A percentile compares a stretch with the other conserved stretches of the same genome.
Evolutionary conservation across 1,284 basidiomycete species (phyloP).

Genomic region (Afroboletus lepidellus): DNA sequence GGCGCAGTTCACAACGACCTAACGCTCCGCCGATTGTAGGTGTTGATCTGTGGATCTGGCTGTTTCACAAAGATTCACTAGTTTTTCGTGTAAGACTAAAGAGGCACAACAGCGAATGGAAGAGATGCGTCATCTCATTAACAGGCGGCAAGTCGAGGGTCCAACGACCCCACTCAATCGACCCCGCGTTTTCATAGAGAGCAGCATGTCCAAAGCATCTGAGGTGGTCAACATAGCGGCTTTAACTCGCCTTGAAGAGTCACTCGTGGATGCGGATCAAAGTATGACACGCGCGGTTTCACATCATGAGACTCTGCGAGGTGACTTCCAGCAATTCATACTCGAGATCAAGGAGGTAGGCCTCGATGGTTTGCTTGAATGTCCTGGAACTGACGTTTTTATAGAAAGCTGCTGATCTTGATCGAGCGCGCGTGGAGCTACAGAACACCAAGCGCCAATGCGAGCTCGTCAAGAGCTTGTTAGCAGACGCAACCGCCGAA

Average conservation of each 20-base stretch:
- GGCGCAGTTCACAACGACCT: conserved; percentile 43
- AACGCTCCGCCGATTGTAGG: conserved; percentile 43
- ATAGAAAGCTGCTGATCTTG: conserved; percentile 58
- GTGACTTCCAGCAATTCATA: conserved; percentile 48
- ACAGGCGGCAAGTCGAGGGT: conserved; percentile 51
- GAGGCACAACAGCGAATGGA: conserved; percentile 73
- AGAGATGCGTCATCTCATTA: conserved; percentile 74
- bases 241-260: conserved; percentile 43
- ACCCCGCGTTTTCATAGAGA: conserved; percentile 33
- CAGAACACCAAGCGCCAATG: conserved; percentile 69
- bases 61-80: conserved; percentile 10
- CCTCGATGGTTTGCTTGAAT: not conserved
- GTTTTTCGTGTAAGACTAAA: conserved; percentile 47
- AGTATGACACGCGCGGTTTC: conserved; percentile 49
- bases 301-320: conserved; percentile 52
- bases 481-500: conserved; percentile 76
- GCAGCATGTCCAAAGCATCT: conserved; percentile 17
- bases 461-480: conserved; percentile 72
- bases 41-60: conserved; percentile 8
- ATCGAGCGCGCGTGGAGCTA: conserved; percentile 61
- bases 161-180: conserved; percentile 46
- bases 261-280: conserved; percentile 58
- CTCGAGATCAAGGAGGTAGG: conserved; percentile 56
- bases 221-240: conserved; percentile 30
- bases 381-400: conserved; percentile 2